These are phyloP conservation scores for Acephala macrosclerotiorum DNA, from an alignment of 2,329 filamentous ascomycete species.

Conservation along the genomic window DNA sequence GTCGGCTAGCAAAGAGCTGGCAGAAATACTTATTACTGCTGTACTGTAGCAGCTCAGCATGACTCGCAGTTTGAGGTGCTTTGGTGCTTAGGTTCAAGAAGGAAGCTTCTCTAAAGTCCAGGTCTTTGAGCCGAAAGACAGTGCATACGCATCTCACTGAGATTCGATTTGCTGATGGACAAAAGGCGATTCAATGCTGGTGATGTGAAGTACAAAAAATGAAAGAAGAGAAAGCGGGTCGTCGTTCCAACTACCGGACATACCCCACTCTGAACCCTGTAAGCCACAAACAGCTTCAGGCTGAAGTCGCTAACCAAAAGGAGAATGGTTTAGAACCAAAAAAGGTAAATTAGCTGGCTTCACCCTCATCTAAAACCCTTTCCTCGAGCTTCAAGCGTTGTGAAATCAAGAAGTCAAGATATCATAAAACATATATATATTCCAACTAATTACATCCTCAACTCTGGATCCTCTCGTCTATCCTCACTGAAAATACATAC, in stretches of 20 bases:
- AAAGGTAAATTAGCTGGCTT: constrained; percentile 1
- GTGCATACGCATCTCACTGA: no score
- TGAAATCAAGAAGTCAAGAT: no score
- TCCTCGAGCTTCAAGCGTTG: not conserved
- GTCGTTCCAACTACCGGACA: constrained; percentile 1
- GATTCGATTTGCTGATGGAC: no score
- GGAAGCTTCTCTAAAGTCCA: no score
- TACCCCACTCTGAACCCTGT: not conserved
- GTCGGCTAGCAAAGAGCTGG: not conserved
- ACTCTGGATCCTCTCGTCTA: not conserved
- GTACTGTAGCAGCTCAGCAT: not conserved
- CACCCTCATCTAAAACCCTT: not conserved
- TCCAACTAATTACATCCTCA: not conserved
- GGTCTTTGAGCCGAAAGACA: no score
- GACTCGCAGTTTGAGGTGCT: not conserved
- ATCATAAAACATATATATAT: not conserved
- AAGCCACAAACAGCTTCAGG: not conserved
- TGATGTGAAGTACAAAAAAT: not conserved
- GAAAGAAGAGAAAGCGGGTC: not conserved
- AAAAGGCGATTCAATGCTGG: no score
- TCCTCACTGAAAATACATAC: not conserved
- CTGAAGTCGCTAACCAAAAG: constrained; percentile 2
- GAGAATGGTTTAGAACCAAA: not conserved
- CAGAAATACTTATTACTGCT: not conserved
- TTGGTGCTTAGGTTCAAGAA: not conserved